Evolutionary conservation across 495 filamentous ascomycete genomes (phyloP), one percentile per base, ranked within the genome.

Genomic region (Amphirosellinia nigrospora): DNA sequence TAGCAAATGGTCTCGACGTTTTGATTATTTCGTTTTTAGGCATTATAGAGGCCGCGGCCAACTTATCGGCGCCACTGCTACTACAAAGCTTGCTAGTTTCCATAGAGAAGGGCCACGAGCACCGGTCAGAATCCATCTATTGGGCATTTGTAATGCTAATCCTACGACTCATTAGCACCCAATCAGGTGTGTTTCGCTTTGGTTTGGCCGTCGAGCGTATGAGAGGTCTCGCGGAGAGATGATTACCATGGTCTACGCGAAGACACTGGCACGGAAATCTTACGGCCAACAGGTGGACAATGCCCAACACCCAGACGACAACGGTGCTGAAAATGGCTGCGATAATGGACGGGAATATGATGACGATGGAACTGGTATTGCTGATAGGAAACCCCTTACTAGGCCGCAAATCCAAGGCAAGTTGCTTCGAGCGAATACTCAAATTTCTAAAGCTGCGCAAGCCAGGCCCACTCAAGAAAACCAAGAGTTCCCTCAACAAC

Each of bases 181-280:
- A 96, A 65, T 88, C 87, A 0, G 86, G 85, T 11, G 89, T 94
- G 0, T 86, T 95, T 87, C 77, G 58, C 79, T 94, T 0, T 95
- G 93, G 92, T 94, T 89, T 73, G 86, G 87, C 63, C 85, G 93
- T 59, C 86, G 93, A 45, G 85, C 85, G 67, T 96, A 95, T 72
- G 93, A 96, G 73, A 83, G 93, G 60, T 92, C 91, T 6, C 82
- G 93, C 52, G 93, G 93, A 10, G 93, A 94, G 75, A 89, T 95
- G 89, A 90, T 96, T 60, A 95, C 92, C 65, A 94, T 93, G 88
- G 83, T 96, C 32, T 94, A 94, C 67, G 92, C 94, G 75, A 96
- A 96, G 79, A 93, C 92, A 0, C 79, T 96, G 10, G 86, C 88
- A 6, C 82, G 93, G 39, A 94, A 95, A 79, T 86, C 92, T 0